A percentile compares a stretch with the other conserved stretches of the same genome.
Evolutionary conservation across 306 rosid species (phyloP).

Genomic region (Neltuma alba): DNA sequence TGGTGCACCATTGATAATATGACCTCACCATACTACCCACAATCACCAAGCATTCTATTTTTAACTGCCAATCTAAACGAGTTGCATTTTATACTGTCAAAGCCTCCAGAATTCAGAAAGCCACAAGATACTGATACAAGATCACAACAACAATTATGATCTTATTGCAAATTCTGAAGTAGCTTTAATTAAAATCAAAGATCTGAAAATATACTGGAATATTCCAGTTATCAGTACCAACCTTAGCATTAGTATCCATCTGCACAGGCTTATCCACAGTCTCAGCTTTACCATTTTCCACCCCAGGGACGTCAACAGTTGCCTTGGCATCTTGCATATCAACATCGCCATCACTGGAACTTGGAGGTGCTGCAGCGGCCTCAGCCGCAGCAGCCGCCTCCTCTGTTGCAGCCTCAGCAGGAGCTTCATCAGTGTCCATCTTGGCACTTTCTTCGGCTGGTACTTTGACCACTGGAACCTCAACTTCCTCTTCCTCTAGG

Average conservation of each 20-base stretch:
- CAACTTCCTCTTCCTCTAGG: conserved; percentile 86
- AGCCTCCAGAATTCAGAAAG: not conserved
- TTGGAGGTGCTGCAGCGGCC: conserved; percentile 47
- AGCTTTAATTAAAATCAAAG: not conserved
- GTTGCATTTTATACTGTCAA: not conserved
- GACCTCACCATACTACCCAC: not conserved
- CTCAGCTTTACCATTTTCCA: conserved; percentile 67
- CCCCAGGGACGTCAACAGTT: conserved; percentile 53
- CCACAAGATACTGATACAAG: conserved; percentile 6
- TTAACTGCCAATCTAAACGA: not conserved
- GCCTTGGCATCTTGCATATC: conserved; percentile 86
- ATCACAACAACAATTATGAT: not conserved
- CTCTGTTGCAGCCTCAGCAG: conserved; percentile 46
- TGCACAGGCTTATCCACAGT: conserved; percentile 76
- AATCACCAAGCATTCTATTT: not conserved
- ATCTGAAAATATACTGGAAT: not conserved
- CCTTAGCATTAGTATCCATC: conserved; percentile 90
- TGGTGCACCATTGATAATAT: not conserved
- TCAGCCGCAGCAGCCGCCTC: conserved; percentile 45
- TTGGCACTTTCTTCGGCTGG: conserved; percentile 53
- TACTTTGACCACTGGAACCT: conserved; percentile 72
- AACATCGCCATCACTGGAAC: conserved; percentile 56
- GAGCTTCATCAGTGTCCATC: conserved; percentile 85
- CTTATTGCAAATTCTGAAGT: not conserved
- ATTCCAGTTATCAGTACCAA: conserved; percentile 20